phyloP scores from a whole-genome alignment of 192 early-diverging fungal species.

The Entomortierella parvispora region DNA sequence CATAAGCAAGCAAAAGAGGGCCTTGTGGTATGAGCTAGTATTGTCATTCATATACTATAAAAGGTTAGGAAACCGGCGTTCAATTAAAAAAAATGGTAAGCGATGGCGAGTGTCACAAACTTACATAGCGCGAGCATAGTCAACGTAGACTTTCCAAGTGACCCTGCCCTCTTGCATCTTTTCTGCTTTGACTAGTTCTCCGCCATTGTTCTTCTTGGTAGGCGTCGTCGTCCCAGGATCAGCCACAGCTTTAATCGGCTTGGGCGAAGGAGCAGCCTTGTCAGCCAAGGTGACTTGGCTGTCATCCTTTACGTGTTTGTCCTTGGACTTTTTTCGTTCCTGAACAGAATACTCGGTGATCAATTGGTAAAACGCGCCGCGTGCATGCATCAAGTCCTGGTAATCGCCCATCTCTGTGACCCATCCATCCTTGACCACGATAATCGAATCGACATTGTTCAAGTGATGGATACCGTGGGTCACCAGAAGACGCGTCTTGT shows the following conservation, averaged over 20 bases:
- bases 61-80: not conserved
- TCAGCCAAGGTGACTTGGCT: not conserved
- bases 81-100: not conserved
- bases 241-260: conserved; percentile 9
- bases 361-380: conserved; percentile 69
- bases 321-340: conserved; percentile 32
- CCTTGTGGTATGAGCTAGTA: conserved; percentile 16
- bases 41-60: no score
- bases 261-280: not conserved
- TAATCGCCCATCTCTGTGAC: conserved; percentile 77
- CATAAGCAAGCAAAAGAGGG: conserved; percentile 19
- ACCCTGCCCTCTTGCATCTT: conserved; percentile 84
- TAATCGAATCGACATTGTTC: conserved; percentile 67
- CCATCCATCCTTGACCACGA: conserved; percentile 77
- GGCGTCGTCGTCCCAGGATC: not conserved
- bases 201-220: conserved; percentile 8
- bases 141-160: conserved; percentile 75
- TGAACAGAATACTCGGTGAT: conserved; percentile 75
- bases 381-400: conserved; percentile 67
- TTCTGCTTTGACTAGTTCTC: conserved; percentile 78
- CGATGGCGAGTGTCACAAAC: not conserved
- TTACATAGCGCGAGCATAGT: conserved; percentile 82
- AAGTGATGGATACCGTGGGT: conserved; percentile 86
- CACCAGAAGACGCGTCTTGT: conserved; percentile 83
- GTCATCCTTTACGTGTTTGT: not conserved